Conservation (phyloP, 495 filamentous ascomycete species). For the Talaromyces borbonicus region DNA sequence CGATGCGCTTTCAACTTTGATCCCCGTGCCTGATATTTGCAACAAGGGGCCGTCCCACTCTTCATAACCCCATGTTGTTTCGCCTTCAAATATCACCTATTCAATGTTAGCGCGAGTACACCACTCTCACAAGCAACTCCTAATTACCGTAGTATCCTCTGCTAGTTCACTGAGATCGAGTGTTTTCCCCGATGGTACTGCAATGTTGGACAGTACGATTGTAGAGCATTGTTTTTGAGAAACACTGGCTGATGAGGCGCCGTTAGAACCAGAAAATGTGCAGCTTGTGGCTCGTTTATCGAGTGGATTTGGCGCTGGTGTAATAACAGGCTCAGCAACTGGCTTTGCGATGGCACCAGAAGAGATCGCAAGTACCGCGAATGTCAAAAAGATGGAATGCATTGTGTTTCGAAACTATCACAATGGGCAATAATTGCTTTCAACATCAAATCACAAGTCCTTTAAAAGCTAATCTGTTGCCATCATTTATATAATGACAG, state of each 20-base stretch:
- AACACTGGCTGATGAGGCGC: constrained; percentile 25
- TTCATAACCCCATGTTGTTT: constrained; percentile 38
- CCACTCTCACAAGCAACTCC: constrained; percentile 13
- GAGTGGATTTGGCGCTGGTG: constrained; percentile 11
- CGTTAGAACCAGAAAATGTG: constrained; percentile 26
- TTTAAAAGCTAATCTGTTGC: too few species aligned
- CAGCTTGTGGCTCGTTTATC: constrained; percentile 18
- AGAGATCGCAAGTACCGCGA: constrained; percentile 11
- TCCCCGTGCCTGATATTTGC: constrained; percentile 35
- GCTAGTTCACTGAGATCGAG: constrained; percentile 36
- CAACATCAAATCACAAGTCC: too few species aligned
- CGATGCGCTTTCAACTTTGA: constrained; percentile 35
- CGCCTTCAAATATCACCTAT: constrained; percentile 39
- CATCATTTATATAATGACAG: too few species aligned
- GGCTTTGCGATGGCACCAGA: constrained; percentile 12
- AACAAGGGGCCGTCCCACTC: constrained; percentile 43
- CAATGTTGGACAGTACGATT: constrained; percentile 32
- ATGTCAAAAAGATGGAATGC: not conserved
- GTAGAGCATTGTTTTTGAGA: constrained; percentile 33
- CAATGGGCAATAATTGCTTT: too few species aligned
- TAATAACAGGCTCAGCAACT: constrained; percentile 16
- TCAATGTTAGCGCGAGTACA: not conserved
- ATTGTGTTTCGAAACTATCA: not conserved
- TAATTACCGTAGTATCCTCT: constrained; percentile 31
- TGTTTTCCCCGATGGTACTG: constrained; percentile 37